Evolutionary conservation across 768 basidiomycete species (phyloP).

Genomic region (Epithele typhae): DNA sequence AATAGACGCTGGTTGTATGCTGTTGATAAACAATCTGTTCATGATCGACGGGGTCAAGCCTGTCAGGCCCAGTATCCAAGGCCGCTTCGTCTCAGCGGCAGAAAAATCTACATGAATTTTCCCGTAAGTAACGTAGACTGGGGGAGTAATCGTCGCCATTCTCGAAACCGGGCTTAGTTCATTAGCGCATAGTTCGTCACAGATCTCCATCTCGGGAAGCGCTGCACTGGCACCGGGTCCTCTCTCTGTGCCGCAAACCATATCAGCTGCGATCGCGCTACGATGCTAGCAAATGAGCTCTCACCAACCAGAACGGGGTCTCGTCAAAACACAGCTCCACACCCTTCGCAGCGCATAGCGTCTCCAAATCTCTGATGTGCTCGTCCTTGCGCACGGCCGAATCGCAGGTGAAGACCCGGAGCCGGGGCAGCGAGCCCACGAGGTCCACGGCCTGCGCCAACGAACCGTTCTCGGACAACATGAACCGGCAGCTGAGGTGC

Average conservation of each 20-base stretch:
- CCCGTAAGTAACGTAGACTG: no score
- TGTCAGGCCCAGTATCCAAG: no score
- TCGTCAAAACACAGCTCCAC: conserved; percentile 26
- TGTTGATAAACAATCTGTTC: no score
- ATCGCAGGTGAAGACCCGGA: conserved; percentile 36
- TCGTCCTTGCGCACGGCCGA: conserved; percentile 16
- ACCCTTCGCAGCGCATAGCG: conserved; percentile 27
- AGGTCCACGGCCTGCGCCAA: conserved; percentile 28
- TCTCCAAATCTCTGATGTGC: conserved; percentile 23
- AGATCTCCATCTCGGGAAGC: conserved; percentile 34
- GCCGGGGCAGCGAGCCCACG: conserved; percentile 28
- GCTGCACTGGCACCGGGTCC: conserved; percentile 29
- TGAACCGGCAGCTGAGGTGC: conserved; percentile 36
- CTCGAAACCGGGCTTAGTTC: no score
- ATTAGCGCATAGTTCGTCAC: conserved; percentile 34
- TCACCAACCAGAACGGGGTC: conserved; percentile 33
- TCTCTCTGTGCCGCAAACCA: conserved; percentile 26
- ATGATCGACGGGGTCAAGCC: no score
- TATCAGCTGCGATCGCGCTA: not conserved
- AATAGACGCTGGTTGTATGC: no score
- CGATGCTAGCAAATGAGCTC: conserved; percentile 5
- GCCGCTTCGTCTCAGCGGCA: no score
- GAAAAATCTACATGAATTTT: no score
- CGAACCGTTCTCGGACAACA: conserved; percentile 17
- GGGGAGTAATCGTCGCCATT: no score